Base-by-base conservation (phyloP, 1,284 basidiomycete genomes). In the Malassezia equina region DNA sequence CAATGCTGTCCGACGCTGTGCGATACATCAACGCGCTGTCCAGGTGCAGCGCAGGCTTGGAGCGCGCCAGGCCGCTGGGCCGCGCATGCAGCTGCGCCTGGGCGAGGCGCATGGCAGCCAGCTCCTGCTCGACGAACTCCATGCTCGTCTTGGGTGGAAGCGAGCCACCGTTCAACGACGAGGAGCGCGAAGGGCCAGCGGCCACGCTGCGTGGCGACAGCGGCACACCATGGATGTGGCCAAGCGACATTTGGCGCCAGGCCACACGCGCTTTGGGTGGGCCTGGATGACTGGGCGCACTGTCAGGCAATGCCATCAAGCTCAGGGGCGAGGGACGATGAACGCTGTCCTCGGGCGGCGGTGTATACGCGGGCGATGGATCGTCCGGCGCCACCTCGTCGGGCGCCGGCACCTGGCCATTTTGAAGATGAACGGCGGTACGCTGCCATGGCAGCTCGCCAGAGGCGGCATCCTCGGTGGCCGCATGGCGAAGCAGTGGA, bases 21-120 rank as follows among this genome's bases (percentile, higher is more conserved):
- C 54, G 54, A 17, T 51, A 48, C 54, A 56, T 56, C n/a, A 33
- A 4, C 21, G 49, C 21, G 13, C 31, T 48, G 33, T 48, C 46
- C 23, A 48, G 24, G 8, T 23, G 41, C 44, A 19, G 41, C 47
- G 21, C 45, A 36, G 33, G 47, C 33, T 6, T 21, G 34, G 25
- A 21, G 27, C 44, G 44, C 29, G 17, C 19, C 4, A 39, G 36
- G 1, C 28, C 44, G 17, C 28, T 45, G 3, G 28, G 44, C 17
- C 44, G 27, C 27, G 21, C n/a, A 5, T 17, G 32, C 24, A 36
- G 46, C 23, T 28, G 36, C 7, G 46, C 15, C 11, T 36, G 19
- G 12, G n/a, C 28, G 6, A 48, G 12, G 6, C 29, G 34, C 52
- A 53, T 47, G 5, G 45, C 47, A 3, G 9, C 36, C 8, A 53